phyloP scores from a whole-genome alignment of 345 rosid genomes.

The Euphorbia pulcherrima region DNA sequence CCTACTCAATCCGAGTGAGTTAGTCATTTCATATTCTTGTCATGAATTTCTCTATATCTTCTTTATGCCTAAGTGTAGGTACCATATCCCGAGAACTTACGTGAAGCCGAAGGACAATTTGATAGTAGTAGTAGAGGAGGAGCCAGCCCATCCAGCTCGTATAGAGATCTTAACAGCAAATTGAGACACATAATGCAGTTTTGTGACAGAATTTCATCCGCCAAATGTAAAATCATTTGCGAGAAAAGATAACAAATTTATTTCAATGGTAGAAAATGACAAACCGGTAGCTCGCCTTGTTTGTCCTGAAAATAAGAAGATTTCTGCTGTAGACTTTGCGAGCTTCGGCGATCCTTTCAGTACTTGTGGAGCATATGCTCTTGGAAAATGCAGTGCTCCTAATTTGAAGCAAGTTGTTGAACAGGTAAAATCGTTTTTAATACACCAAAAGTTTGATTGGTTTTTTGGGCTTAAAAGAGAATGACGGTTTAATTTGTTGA shows the following conservation, averaged over 20 bases:
- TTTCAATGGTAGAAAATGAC: conserved; percentile 33
- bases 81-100: conserved; percentile 80
- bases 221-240: conserved; percentile 56
- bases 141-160: conserved; percentile 45
- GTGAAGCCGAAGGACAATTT: conserved; percentile 58
- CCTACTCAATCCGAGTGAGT: conserved; percentile 68
- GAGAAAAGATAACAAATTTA: conserved; percentile 33
- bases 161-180: conserved; percentile 48
- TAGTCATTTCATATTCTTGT: conserved; percentile 19
- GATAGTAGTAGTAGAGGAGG: conserved; percentile 67
- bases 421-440: conserved; percentile 28
- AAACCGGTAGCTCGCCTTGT: conserved; percentile 45
- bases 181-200: conserved; percentile 76
- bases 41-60: no score
- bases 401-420: conserved; percentile 54
- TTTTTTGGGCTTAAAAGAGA: not conserved
- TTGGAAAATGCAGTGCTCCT: conserved; percentile 56
- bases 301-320: conserved; percentile 48
- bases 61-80: no score
- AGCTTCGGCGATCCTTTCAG: conserved; percentile 79
- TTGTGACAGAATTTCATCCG: conserved; percentile 50
- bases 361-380: conserved; percentile 46
- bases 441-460: not conserved
- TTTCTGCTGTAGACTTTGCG: conserved; percentile 63
- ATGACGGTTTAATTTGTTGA: not conserved